Conservation (phyloP, 2,329 filamentous ascomycete species). For the Ilyonectria sp. region DNA sequence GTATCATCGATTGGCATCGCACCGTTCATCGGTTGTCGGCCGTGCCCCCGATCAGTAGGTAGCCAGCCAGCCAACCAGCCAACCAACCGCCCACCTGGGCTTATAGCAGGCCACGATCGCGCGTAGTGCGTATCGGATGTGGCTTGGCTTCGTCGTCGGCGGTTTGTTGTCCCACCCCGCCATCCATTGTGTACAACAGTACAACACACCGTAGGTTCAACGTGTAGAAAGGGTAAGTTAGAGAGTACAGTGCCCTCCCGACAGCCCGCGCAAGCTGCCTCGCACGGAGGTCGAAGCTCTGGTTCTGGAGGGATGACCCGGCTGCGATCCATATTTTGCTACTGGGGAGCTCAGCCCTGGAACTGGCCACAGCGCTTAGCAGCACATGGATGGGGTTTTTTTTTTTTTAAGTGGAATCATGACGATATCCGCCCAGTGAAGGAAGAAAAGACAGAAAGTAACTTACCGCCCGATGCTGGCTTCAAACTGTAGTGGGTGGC, state of each 20-base stretch:
- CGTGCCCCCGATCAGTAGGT: slow-evolving; percentile 8
- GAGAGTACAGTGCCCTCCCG: neutral
- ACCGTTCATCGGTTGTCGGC: slow-evolving; percentile 14
- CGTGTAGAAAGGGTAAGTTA: neutral
- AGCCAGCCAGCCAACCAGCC: neutral
- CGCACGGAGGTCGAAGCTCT: neutral
- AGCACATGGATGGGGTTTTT: neutral
- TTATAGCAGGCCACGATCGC: neutral
- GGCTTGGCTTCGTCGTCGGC: slow-evolving; percentile 1
- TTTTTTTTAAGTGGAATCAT: neutral
- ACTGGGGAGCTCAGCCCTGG: neutral
- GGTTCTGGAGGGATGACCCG: neutral
- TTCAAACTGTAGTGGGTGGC: neutral
- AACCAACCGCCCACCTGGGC: neutral
- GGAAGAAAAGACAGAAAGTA: neutral
- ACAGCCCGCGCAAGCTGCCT: too few relatives aligned
- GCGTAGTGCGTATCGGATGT: neutral
- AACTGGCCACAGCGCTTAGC: neutral
- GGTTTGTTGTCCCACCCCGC: neutral
- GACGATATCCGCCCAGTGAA: neutral
- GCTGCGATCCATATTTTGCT: neutral
- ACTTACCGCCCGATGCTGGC: neutral
- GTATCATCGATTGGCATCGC: slow-evolving; percentile 8
- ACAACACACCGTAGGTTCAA: neutral
- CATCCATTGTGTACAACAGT: neutral